A percentile compares a stretch with the other conserved stretches of the same genome.
Evolutionary conservation across 805 yeast genomes (phyloP).

Genomic region (Kodamaea fukazawae): DNA sequence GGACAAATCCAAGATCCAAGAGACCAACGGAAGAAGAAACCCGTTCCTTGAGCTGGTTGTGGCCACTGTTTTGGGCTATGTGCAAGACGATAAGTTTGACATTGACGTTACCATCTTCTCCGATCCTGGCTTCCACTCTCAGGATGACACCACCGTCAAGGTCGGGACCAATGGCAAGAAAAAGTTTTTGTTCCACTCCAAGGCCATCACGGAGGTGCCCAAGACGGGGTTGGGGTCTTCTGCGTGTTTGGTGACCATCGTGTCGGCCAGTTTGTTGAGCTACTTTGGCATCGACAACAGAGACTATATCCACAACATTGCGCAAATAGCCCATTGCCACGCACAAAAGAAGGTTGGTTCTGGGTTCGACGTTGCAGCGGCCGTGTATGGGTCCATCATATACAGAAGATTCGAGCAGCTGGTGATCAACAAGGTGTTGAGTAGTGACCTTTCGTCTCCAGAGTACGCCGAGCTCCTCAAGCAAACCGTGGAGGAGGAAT

Average conservation of each 20-base stretch:
- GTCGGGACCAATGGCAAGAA: conserved; percentile 34
- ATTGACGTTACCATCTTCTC: conserved; percentile 65
- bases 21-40: conserved; percentile 43
- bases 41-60: conserved; percentile 75
- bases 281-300: conserved; percentile 29
- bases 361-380: conserved; percentile 96
- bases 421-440: conserved; percentile 40
- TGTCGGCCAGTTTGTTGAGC: conserved; percentile 66
- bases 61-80: conserved; percentile 52
- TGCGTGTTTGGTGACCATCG: conserved; percentile 85
- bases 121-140: conserved; percentile 89
- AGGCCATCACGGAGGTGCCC: conserved; percentile 66
- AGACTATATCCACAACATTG: conserved; percentile 66
- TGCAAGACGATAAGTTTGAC: conserved; percentile 28
- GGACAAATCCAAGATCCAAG: conserved; percentile 18
- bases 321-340: conserved; percentile 87
- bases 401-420: conserved; percentile 73
- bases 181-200: conserved; percentile 57
- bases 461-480: background rate
- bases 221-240: conserved; percentile 97
- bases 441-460: conserved; percentile 19
- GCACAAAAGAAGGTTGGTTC: conserved; percentile 97
- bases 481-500: conserved; percentile 41
- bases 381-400: conserved; percentile 83
- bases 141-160: conserved; percentile 41